A percentile compares a stretch with the other conserved stretches of the same genome.
Evolutionary conservation across 805 yeast genomes (phyloP).

Genomic region (Lipomyces anomalus): DNA sequence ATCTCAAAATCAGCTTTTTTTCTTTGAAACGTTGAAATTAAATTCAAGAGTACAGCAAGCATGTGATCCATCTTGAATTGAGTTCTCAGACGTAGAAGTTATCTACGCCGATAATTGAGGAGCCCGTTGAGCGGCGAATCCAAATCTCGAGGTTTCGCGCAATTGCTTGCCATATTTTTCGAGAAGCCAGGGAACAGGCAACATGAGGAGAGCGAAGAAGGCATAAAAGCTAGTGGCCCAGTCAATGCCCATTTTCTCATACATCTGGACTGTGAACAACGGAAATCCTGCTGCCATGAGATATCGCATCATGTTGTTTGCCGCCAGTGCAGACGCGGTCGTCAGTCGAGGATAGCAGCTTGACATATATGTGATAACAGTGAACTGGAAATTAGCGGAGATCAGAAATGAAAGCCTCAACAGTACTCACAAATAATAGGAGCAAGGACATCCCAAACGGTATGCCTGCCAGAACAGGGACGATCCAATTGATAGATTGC

Average conservation of each 20-base stretch:
- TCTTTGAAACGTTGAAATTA: no score
- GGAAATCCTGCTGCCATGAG: conserved; percentile 75
- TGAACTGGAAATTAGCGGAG: no score
- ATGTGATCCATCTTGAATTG: no score
- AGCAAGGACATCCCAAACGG: conserved; percentile 76
- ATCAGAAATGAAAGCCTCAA: no score
- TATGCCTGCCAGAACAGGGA: conserved; percentile 57
- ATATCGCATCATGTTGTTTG: conserved; percentile 75
- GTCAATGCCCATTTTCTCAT: conserved; percentile 57
- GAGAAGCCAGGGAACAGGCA: conserved; percentile 64
- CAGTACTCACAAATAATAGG: conserved; percentile 64
- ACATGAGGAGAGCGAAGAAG: conserved; percentile 48
- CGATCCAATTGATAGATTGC: conserved; percentile 63
- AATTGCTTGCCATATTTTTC: conserved; percentile 52
- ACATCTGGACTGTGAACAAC: conserved; percentile 80
- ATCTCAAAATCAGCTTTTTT: no score
- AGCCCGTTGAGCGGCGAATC: no score
- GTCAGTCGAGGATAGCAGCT: conserved; percentile 66
- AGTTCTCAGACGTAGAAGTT: no score
- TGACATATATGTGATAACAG: conserved; percentile 62
- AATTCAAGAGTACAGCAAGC: no score
- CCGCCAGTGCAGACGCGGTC: conserved; percentile 86
- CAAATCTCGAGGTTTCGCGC: conserved; percentile 34
- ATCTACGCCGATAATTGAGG: no score
- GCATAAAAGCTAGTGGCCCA: conserved; percentile 77